Conservation (phyloP, 768 basidiomycete genomes). For the Clavaria fumosa region DNA sequence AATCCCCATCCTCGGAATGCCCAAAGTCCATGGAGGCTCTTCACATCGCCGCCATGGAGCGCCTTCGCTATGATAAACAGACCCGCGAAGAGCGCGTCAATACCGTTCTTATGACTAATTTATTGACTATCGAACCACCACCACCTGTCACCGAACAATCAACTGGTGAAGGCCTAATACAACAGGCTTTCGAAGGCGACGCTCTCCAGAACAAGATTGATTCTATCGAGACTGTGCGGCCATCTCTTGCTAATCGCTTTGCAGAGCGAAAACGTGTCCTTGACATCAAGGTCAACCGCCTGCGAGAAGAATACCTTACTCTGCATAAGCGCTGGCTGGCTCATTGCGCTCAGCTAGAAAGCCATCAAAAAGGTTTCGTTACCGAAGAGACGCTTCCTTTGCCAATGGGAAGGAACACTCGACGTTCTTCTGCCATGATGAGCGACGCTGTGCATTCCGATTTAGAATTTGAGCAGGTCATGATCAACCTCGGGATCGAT, state of each 20-base stretch:
- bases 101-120: constrained; percentile 49
- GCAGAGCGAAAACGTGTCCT: constrained; percentile 33
- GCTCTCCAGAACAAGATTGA: constrained; percentile 22
- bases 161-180: constrained; percentile 29
- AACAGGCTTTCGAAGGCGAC: constrained; percentile 28
- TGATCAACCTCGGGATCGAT: constrained; percentile 84
- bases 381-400: constrained; percentile 26
- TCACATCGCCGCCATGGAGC: constrained; percentile 44
- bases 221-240: constrained; percentile 26
- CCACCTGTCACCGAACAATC: constrained; percentile 23
- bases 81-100: constrained; percentile 45
- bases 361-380: constrained; percentile 30
- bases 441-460: constrained; percentile 90
- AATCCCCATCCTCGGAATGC: too few species aligned
- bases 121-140: constrained; percentile 22
- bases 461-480: constrained; percentile 93
- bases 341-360: constrained; percentile 57
- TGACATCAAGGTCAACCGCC: constrained; percentile 35
- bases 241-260: constrained; percentile 39
- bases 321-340: constrained; percentile 60
- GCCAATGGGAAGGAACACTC: constrained; percentile 46
- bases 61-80: constrained; percentile 43
- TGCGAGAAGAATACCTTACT: constrained; percentile 50
- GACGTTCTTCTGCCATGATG: constrained; percentile 52
- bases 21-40: too few species aligned